Base-by-base conservation (phyloP, 164 flowering plant species). In the Tinospora cordifolia region DNA sequence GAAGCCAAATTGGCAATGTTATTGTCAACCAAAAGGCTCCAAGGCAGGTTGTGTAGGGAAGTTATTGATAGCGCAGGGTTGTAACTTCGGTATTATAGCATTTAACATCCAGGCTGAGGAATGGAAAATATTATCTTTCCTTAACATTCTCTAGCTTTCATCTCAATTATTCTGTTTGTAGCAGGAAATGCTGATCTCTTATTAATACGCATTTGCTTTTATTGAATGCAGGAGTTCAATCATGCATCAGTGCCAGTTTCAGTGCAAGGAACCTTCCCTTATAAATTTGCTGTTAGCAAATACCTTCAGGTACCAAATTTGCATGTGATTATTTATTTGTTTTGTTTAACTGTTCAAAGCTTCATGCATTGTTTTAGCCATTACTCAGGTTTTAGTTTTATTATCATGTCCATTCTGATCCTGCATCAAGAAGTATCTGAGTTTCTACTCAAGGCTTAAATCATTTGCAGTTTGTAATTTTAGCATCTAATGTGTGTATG, bases 271-370 rank as follows among this genome's bases (percentile, higher is more conserved):
- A 81, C 95, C 34, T 89, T 88, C 79, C 93, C 92, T 38, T 94
- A 94, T 66, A 67, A 84, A 14, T 94, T 90, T 82, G 85, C 86
- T 66, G 93, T 92, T 44, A 90, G 86, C 92, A 90, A 92, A 79
- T 94, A 65, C 81, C 83, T 93, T 82, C 97, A 93, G 97, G 98
- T 93, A 79, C 14, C 22, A 41, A 58, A 25, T 59, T 40, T 59
- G 7, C 47, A 3, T 30, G 63, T 26, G 25, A 24, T 60, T 60
- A 60, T 26, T 60, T 60, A 5, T 6, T 60, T 5, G 22, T 22
- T 22, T 60, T 22, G 24, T 26, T 44, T 11, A 9, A 7, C 2
- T 9, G 47, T 44, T 0, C 14, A 44, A 14, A 44, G 12, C 14
- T 2, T 44, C 47, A 44, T 44, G 47, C 47, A 44, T 9, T 44